Percentiles rank a stretch among this genome's conserved stretches.
phyloP scores from a whole-genome alignment of 345 rosid species.

The Pelargonium nanum region DNA sequence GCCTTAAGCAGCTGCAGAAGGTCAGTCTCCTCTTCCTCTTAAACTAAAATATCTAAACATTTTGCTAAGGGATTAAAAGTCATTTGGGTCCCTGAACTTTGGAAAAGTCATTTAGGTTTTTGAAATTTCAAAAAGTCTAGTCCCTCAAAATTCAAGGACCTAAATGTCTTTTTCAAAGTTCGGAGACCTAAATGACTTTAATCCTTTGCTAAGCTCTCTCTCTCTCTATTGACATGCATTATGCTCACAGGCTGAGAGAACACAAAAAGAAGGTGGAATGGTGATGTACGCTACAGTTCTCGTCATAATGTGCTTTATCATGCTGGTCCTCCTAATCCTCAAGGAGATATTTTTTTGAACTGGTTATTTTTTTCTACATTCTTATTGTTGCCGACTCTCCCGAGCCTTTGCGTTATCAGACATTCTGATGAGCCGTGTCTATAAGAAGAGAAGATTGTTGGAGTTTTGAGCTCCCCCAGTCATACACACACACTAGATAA shows the following conservation, averaged over 20 bases:
- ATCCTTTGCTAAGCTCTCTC: background rate
- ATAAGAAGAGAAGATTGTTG: too few species aligned
- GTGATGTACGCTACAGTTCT: conserved; percentile 88
- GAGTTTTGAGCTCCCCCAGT: too few species aligned
- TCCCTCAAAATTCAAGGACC: too few species aligned
- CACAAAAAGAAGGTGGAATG: conserved; percentile 89
- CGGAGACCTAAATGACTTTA: too few species aligned
- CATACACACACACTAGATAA: background rate
- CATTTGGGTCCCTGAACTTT: too few species aligned
- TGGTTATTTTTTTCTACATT: background rate
- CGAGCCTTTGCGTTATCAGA: too few species aligned
- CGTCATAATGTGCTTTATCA: conserved; percentile 82
- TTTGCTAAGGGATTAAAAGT: too few species aligned
- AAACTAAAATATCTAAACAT: too few species aligned
- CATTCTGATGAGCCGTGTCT: too few species aligned
- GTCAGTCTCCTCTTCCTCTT: conserved; percentile 22
- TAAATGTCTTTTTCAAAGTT: too few species aligned
- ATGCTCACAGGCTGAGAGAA: conserved; percentile 74
- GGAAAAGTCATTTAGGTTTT: too few species aligned
- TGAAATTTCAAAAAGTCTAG: too few species aligned
- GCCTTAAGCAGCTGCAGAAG: conserved; percentile 87
- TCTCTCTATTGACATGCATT: background rate
- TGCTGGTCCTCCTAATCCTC: conserved; percentile 80
- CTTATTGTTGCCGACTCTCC: background rate
- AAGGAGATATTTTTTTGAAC: conserved; percentile 64